Percentiles rank a stretch among this genome's conserved stretches.
Conservation (phyloP, 495 filamentous ascomycete species). For the Penicillium argentinense region DNA sequence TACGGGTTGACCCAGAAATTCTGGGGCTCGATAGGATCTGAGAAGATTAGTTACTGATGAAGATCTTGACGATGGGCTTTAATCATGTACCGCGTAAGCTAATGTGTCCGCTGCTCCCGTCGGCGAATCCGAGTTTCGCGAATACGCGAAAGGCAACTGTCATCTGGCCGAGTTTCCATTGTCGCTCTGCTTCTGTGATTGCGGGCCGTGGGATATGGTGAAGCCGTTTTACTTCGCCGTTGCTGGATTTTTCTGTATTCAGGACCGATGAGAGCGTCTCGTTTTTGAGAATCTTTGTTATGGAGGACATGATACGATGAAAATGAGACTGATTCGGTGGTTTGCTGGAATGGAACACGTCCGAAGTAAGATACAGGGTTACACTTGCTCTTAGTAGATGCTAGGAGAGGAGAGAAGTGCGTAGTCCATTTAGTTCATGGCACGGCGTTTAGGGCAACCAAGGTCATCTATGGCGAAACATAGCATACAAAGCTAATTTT, state of each 20-base stretch:
- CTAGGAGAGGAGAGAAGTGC: too few relatives aligned
- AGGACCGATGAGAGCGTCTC: background rate
- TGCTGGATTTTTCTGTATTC: background rate
- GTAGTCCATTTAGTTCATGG: too few relatives aligned
- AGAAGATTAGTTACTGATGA: background rate
- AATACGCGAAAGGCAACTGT: conserved; percentile 58
- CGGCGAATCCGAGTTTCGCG: conserved; percentile 55
- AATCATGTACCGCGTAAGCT: conserved; percentile 15
- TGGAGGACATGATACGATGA: background rate
- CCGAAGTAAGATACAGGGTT: background rate
- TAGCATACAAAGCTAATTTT: too few relatives aligned
- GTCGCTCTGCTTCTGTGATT: conserved; percentile 5
- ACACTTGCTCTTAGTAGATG: too few relatives aligned
- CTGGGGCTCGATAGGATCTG: conserved; percentile 9
- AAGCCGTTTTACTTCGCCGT: conserved; percentile 3
- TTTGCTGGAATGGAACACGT: background rate
- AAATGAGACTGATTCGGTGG: background rate
- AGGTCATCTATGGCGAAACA: too few relatives aligned
- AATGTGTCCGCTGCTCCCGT: conserved; percentile 62
- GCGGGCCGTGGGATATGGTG: conserved; percentile 13
- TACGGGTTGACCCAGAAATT: conserved; percentile 44
- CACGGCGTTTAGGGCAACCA: too few relatives aligned
- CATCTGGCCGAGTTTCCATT: conserved; percentile 55
- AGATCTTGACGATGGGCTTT: background rate
- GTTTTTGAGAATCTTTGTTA: background rate